Conservation (phyloP, 2,329 filamentous ascomycete species). For the Clonostachys chloroleuca region DNA sequence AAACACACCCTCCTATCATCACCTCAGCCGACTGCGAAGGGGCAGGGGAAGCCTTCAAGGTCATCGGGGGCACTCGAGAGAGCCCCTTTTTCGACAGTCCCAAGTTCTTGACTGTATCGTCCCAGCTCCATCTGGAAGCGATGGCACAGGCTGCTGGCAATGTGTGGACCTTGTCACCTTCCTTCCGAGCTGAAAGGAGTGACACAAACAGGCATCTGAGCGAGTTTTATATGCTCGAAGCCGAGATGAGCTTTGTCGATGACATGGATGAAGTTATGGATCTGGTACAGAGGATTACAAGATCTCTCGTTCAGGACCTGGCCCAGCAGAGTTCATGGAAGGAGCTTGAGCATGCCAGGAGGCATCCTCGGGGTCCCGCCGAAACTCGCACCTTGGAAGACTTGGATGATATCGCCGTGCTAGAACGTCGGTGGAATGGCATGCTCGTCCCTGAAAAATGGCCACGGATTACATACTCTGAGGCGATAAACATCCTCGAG, state of each 20-base stretch:
- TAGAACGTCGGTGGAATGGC: constrained; percentile 69
- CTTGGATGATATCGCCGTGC: constrained; percentile 33
- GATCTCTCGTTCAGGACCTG: constrained; percentile 37
- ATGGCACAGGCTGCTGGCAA: constrained; percentile 82
- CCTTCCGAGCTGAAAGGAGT: constrained; percentile 89
- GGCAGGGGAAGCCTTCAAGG: constrained; percentile 85
- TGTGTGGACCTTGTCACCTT: constrained; percentile 92
- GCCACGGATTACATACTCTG: constrained; percentile 78
- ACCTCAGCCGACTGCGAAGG: constrained; percentile 98
- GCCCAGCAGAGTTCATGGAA: constrained; percentile 27
- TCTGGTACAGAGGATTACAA: constrained; percentile 75
- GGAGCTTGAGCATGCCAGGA: constrained; percentile 34
- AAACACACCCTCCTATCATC: constrained; percentile 89
- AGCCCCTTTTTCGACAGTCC: constrained; percentile 70
- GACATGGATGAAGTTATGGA: constrained; percentile 69
- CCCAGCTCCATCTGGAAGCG: constrained; percentile 91
- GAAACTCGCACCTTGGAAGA: constrained; percentile 36
- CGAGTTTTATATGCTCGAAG: constrained; percentile 99
- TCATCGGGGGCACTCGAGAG: constrained; percentile 40
- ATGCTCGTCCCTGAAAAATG: constrained; percentile 53
- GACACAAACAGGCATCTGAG: constrained; percentile 91
- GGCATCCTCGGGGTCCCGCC: constrained; percentile 16
- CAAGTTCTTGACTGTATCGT: constrained; percentile 96
- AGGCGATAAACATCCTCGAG: constrained; percentile 68
- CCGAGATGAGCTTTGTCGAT: constrained; percentile 76